phyloP scores from a whole-genome alignment of 371 early-diverging fungal genomes.

The Rhizopus microsporus region DNA sequence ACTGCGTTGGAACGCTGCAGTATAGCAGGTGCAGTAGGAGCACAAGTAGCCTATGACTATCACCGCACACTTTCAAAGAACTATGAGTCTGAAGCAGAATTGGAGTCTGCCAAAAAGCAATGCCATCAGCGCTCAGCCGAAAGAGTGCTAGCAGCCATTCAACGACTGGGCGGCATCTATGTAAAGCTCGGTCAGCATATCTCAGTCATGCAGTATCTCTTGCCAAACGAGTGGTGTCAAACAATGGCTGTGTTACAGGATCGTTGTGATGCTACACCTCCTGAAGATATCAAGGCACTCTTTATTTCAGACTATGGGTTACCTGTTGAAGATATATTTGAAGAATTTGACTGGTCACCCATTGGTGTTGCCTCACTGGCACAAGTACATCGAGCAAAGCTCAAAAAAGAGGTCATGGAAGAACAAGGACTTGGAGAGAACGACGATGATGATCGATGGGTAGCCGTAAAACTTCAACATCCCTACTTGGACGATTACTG shows the following conservation, averaged over 20 bases:
- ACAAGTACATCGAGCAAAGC: conserved; percentile 79
- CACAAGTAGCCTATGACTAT: conserved; percentile 59
- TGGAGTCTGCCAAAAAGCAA: conserved; percentile 29
- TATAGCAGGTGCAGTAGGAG: conserved; percentile 46
- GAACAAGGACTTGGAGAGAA: neutral
- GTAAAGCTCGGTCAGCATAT: conserved; percentile 94
- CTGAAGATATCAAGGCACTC: conserved; percentile 65
- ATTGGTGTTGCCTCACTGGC: conserved; percentile 87
- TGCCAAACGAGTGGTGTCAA: conserved; percentile 88
- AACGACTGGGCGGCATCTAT: conserved; percentile 83
- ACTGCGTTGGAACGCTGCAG: conserved; percentile 44
- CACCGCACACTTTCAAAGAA: conserved; percentile 52
- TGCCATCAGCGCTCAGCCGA: conserved; percentile 61
- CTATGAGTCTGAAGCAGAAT: conserved; percentile 41
- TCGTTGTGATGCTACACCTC: conserved; percentile 72
- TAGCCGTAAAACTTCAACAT: conserved; percentile 95
- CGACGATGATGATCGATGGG: conserved; percentile 52
- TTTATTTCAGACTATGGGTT: conserved; percentile 71
- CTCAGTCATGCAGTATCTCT: conserved; percentile 80
- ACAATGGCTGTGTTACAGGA: conserved; percentile 87
- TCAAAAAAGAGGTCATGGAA: conserved; percentile 29
- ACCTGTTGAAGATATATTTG: conserved; percentile 63
- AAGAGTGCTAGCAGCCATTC: conserved; percentile 55
- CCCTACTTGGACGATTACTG: conserved; percentile 75
- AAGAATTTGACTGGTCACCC: conserved; percentile 72